Evolutionary conservation across 805 yeast species (phyloP).

Genomic region (Saccharomyces mikatae): DNA sequence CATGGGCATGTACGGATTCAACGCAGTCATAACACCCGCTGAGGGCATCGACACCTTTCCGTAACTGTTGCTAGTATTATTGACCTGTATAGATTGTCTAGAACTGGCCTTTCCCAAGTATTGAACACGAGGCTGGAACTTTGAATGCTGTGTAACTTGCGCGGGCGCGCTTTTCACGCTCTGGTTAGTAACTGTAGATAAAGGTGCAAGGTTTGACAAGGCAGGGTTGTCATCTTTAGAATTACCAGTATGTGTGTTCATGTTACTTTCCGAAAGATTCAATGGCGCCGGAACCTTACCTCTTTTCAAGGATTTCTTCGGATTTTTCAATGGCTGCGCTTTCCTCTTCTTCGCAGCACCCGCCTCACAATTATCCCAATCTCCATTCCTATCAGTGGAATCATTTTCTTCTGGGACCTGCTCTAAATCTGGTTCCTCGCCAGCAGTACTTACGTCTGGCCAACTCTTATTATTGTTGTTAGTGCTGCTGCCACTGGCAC

Average conservation of each 20-base stretch:
- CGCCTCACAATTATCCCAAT: not conserved
- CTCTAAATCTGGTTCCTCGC: constrained; percentile 1
- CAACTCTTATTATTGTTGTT: not conserved
- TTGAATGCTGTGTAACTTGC: constrained; percentile 9
- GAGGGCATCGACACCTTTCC: not conserved
- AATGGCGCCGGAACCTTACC: constrained; percentile 6
- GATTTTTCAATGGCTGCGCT: not conserved
- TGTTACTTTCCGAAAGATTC: not conserved
- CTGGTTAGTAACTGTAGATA: not conserved
- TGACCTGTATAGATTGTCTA: not conserved
- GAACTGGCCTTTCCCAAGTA: constrained; percentile 17
- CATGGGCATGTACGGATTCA: not conserved
- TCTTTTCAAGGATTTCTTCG: constrained; percentile 5
- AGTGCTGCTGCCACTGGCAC: constrained; percentile 3
- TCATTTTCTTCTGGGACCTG: not conserved
- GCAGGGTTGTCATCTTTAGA: not conserved
- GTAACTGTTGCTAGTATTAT: not conserved
- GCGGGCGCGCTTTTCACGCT: constrained; percentile 20
- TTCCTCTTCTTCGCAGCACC: not conserved
- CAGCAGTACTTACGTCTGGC: not conserved
- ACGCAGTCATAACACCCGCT: not conserved
- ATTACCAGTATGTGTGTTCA: not conserved
- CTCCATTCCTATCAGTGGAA: not conserved
- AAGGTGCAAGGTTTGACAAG: not conserved
- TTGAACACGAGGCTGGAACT: constrained; percentile 19